Base-by-base conservation (phyloP, 306 rosid genomes). In the Cicer bijugum region DNA sequence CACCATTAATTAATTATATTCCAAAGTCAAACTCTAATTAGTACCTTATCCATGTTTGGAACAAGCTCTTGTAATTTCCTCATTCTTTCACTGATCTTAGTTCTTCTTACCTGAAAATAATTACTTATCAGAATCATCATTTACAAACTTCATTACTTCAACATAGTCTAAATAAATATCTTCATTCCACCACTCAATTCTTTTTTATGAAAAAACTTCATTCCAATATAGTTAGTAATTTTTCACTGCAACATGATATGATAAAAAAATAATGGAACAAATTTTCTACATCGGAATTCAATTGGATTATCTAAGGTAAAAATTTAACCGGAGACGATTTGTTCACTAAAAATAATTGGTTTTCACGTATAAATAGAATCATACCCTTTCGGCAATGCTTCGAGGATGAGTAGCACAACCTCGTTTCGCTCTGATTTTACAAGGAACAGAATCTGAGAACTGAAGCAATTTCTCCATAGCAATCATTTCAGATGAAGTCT, bases 381-480 rank as follows among this genome's bases (percentile, higher is more conserved):
- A 60, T 86, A 91, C 98, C 84, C 98, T 82, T 85, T 93, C 98
- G 8, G 98, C 98, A 76, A 93, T 91, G 84, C 98, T 93, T 81
- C 98, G 86, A 67, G 98, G 98, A 85, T 93, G 98, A 74, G 98
- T 93, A 38, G 98, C 97, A 20, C 96, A 93, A 28, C 98, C 98
- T 68, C 97, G 85, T 86, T 93, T 93, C 11, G 98, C 98, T 83
- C 98, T 82, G 50, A 89, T 86, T 85, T 89, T 88, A 80, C 98
- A 93, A 69, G 98, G 98, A 69, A 93, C 98, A 4, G 98, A 78
- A 71, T 91, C 96, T 55, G 89, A 94, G 73, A 89, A 87, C 68
- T 88, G 96, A 75, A 89, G 75, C 80, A 84, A 88, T 86, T 89
- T 93, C 71, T 89, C 97, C 84, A 87, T 74, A 10, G 85, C 74